Evolutionary conservation across 164 flowering plant species (phyloP).

Genomic region (Hamamelis virginiana): DNA sequence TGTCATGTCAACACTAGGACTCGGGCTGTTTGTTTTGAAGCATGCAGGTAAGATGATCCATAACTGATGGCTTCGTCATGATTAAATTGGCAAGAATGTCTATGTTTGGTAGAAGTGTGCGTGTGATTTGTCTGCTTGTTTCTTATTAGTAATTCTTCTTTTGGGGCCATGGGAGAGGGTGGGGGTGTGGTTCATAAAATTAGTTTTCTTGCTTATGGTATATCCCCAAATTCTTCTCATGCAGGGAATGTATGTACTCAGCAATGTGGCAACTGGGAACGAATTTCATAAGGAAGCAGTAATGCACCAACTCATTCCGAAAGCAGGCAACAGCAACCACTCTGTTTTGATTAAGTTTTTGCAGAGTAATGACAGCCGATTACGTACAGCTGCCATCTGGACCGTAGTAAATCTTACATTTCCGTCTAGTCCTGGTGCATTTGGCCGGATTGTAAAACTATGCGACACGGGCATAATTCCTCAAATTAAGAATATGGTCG

Average conservation of each 20-base stretch:
- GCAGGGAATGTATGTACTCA: slow-evolving; percentile 85
- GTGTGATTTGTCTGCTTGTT: too few species aligned
- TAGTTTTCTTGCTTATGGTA: background rate
- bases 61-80: too few species aligned
- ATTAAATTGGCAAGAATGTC: too few species aligned
- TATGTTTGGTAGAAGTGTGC: too few species aligned
- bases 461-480: slow-evolving; percentile 63
- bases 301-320: slow-evolving; percentile 59
- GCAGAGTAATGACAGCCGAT: slow-evolving; percentile 55
- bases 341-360: slow-evolving; percentile 53
- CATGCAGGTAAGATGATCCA: too few species aligned
- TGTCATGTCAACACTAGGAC: too few species aligned
- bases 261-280: slow-evolving; percentile 79
- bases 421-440: slow-evolving; percentile 62
- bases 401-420: slow-evolving; percentile 70
- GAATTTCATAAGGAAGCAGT: slow-evolving; percentile 87
- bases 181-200: background rate
- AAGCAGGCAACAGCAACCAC: slow-evolving; percentile 25
- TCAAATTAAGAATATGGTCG: slow-evolving; percentile 69
- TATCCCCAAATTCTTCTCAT: slow-evolving; percentile 5
- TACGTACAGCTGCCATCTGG: slow-evolving; percentile 82
- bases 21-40: too few species aligned
- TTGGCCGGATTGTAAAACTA: slow-evolving; percentile 49
- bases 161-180: background rate
- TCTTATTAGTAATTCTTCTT: too few species aligned